phyloP scores from a whole-genome alignment of 768 basidiomycete species.

The Favolaschia claudopus region DNA sequence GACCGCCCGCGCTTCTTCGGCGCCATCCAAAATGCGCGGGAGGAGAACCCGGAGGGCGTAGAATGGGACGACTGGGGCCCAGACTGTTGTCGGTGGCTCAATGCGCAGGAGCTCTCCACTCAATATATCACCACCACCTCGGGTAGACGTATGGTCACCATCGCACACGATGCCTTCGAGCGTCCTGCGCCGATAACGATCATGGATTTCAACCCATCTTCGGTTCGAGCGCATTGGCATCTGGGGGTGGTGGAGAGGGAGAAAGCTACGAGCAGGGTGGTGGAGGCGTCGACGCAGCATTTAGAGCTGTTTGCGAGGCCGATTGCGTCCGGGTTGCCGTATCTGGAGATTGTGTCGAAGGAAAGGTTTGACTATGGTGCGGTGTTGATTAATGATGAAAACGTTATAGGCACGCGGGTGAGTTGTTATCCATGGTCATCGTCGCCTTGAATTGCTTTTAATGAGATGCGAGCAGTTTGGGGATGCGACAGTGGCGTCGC shows the following conservation, averaged over 20 bases:
- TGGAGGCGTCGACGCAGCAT: background rate
- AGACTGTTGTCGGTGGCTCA: slow-evolving; percentile 13
- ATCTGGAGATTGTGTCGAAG: slow-evolving; percentile 7
- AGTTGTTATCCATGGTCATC: background rate
- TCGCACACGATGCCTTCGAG: background rate
- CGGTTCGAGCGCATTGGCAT: background rate
- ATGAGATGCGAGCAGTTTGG: background rate
- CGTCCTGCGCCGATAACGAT: slow-evolving; percentile 7
- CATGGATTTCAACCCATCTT: slow-evolving; percentile 3
- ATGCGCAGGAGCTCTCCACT: background rate
- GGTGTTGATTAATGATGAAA: slow-evolving; percentile 18
- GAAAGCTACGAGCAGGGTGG: background rate
- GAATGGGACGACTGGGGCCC: slow-evolving; percentile 18
- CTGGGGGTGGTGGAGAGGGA: background rate
- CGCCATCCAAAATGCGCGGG: background rate
- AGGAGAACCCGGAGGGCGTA: background rate
- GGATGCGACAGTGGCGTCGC: background rate
- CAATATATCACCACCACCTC: slow-evolving; percentile 20
- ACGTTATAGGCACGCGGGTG: slow-evolving; percentile 15
- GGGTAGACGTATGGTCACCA: slow-evolving; percentile 12
- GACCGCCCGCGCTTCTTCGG: background rate
- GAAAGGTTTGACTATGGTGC: slow-evolving; percentile 9
- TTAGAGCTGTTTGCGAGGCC: background rate
- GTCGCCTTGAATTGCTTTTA: background rate
- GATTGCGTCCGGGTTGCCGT: background rate